Conservation (phyloP, 2,329 filamentous ascomycete genomes). For the Hymenotorrendiella dingleyae region DNA sequence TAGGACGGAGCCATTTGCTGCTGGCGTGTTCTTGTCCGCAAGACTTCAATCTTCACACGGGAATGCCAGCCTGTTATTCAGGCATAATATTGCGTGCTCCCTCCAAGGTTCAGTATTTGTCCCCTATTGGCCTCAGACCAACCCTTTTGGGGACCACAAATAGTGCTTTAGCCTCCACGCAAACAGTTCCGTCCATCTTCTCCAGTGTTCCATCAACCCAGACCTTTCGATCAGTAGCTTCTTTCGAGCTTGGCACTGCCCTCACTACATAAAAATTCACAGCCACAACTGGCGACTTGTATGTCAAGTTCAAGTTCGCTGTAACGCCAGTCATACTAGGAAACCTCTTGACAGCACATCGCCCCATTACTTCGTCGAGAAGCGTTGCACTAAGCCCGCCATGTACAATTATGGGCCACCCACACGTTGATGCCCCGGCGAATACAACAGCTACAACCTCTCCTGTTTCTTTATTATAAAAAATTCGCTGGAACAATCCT, state of each 20-base stretch:
- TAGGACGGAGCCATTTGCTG: no score
- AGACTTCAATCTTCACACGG: no score
- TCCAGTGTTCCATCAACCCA: conserved; percentile 51
- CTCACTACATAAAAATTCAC: conserved; percentile 59
- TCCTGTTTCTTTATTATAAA: conserved; percentile 53
- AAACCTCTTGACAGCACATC: conserved; percentile 48
- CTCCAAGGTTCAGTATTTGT: conserved; percentile 8
- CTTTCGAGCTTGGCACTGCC: conserved; percentile 37
- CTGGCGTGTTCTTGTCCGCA: no score
- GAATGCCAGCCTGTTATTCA: no score
- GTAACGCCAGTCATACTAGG: conserved; percentile 47
- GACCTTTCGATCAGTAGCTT: conserved; percentile 40
- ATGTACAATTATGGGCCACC: conserved; percentile 69
- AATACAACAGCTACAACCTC: conserved; percentile 59
- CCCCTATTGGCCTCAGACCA: conserved; percentile 34
- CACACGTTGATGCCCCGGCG: conserved; percentile 57
- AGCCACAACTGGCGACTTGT: conserved; percentile 53
- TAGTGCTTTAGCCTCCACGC: conserved; percentile 51
- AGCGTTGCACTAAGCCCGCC: conserved; percentile 64
- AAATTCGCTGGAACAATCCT: conserved; percentile 55
- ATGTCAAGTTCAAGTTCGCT: conserved; percentile 53
- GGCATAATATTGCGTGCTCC: no score
- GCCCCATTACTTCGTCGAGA: conserved; percentile 61
- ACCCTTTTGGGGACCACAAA: no score
- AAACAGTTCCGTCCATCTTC: conserved; percentile 47